Conservation (phyloP, 192 early-diverging fungal genomes). For the Coemansia sp. region DNA sequence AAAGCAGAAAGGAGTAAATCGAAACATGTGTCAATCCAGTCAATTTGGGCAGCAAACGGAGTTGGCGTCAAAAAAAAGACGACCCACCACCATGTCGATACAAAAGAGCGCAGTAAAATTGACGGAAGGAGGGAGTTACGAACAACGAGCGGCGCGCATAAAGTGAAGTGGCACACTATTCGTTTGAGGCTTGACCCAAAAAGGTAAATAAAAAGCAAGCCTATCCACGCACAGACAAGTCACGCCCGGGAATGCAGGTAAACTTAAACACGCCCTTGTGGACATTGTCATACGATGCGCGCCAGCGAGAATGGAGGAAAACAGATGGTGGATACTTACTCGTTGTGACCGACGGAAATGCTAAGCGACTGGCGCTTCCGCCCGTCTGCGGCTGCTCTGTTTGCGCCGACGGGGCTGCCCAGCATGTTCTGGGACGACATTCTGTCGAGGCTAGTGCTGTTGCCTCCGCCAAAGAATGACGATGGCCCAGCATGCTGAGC, state of each 20-base stretch:
- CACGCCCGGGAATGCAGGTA: background rate
- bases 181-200: background rate
- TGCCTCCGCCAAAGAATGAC: conserved; percentile 12
- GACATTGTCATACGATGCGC: background rate
- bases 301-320: background rate
- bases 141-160: conserved; percentile 43
- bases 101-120: conserved; percentile 5
- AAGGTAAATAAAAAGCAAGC: conserved; percentile 9
- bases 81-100: background rate
- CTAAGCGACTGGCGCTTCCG: conserved; percentile 53
- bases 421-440: conserved; percentile 9
- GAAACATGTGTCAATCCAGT: conserved; percentile 9
- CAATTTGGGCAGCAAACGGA: conserved; percentile 6
- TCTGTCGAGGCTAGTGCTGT: background rate
- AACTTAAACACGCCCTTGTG: background rate
- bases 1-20: conserved; percentile 2
- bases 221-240: conserved; percentile 5
- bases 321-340: conserved; percentile 35
- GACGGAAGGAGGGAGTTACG: conserved; percentile 21
- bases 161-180: conserved; percentile 18
- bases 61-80: background rate
- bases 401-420: conserved; percentile 20
- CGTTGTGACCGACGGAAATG: conserved; percentile 40
- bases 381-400: conserved; percentile 12
- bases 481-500: background rate